A percentile compares a stretch with the other conserved stretches of the same genome.
These are phyloP conservation scores for Neoboletus brunneissimus DNA, from an alignment of 768 basidiomycete species.

Conservation along the genomic window DNA sequence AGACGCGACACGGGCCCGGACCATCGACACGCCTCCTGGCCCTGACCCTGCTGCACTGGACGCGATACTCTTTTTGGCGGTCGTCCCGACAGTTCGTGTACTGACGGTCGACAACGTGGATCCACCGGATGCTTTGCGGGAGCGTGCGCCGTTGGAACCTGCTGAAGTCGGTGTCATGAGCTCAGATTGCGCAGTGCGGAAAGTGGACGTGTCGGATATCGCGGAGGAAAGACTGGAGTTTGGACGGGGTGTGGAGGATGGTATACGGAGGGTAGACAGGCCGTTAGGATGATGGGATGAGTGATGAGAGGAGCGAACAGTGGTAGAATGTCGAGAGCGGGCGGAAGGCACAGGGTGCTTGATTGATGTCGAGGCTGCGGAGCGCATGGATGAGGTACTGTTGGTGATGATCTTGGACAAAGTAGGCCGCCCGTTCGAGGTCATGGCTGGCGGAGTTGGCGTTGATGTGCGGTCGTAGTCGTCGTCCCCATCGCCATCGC, in stretches of 20 bases:
- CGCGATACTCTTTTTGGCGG: slow-evolving; percentile 9
- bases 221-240: slow-evolving; percentile 31
- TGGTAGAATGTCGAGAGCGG: slow-evolving; percentile 21
- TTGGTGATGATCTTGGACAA: slow-evolving; percentile 28
- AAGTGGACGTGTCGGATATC: slow-evolving; percentile 28
- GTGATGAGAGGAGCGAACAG: slow-evolving; percentile 26
- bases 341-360: slow-evolving; percentile 17
- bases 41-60: slow-evolving; percentile 1
- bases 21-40: slow-evolving; percentile 3
- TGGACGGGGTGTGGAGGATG: slow-evolving; percentile 26
- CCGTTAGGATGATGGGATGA: slow-evolving; percentile 22
- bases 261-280: slow-evolving; percentile 31
- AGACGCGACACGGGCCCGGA: slow-evolving; percentile 24
- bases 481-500: slow-evolving; percentile 6
- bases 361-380: slow-evolving; percentile 15
- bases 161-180: slow-evolving; percentile 29
- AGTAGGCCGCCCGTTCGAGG: slow-evolving; percentile 24
- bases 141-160: slow-evolving; percentile 22
- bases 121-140: slow-evolving; percentile 29
- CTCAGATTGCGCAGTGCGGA: slow-evolving; percentile 32
- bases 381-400: slow-evolving; percentile 24
- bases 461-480: slow-evolving; percentile 17
- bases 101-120: slow-evolving; percentile 32
- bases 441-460: slow-evolving; percentile 8
- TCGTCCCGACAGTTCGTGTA: slow-evolving; percentile 32